Percentiles rank a stretch among this genome's conserved stretches.
Evolutionary conservation across 129 eudicot genomes (phyloP).

Genomic region (Daucus carota): DH1_v3.0 NC_030384.2:30130001-30130500

Average conservation of each 20-base stretch:
- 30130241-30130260: constrained; percentile 93
- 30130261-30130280: constrained; percentile 95
- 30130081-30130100: constrained; percentile 97
- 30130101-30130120: constrained; percentile 92
- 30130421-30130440: constrained; percentile 82
- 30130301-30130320: constrained; percentile 82
- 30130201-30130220: constrained; percentile 96
- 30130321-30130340: constrained; percentile 92
- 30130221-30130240: constrained; percentile 94
- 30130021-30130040: constrained; percentile 92
- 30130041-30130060: constrained; percentile 97
- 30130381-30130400: constrained; percentile 91
- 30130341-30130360: constrained; percentile 80
- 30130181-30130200: constrained; percentile 87
- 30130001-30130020: constrained; percentile 89
- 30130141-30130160: constrained; percentile 91
- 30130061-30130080: constrained; percentile 73
- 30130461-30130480: constrained; percentile 95
- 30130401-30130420: constrained; percentile 93
- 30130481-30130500: constrained; percentile 85
- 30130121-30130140: constrained; percentile 82
- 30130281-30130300: constrained; percentile 89
- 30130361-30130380: constrained; percentile 75
- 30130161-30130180: constrained; percentile 97
- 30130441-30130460: constrained; percentile 94